Evolutionary conservation across 805 yeast species (phyloP), one percentile per base, ranked within the genome.

Genomic region (Zygotorulaspora florentina): DNA sequence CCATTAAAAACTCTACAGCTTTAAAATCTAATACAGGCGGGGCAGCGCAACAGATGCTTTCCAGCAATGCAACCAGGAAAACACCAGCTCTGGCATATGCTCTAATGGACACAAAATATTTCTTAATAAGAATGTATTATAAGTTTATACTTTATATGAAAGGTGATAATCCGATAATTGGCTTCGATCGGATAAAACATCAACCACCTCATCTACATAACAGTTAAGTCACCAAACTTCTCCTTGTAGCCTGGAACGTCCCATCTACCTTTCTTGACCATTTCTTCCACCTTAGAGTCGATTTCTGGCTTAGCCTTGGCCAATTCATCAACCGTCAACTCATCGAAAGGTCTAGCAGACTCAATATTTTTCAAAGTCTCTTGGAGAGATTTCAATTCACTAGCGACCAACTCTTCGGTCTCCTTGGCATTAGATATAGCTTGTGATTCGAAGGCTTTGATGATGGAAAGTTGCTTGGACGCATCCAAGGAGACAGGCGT

Each of bases 231-330:
- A 72, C 98, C 98, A 71, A 93, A 93, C 83, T 90, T 93, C 74
- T 93, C 98, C 74, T 86, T 83, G 83, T 93, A 93, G 63, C 96
- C 96, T 63, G 98, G 98, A 60, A 90, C 95, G 66, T 87, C 87
- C 95, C 96, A 90, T 77, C 86, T 86, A 73, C 96, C 96, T 79
- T 90, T 84, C 80, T 84, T 81, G 63, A 93, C 89, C 93, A 91
- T 84, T 75, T 88, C 88, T 64, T 75, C 79, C 59, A 90, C 96
- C 85, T 93, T 93, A 61, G 87, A 90, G 67, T 91, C 96, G 69
- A 93, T 84, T 71, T 93, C 98, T 62, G 99, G 98, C 76, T 93
- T 87, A 55, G 97, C 98, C 77, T 81, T 81, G 64, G 84, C 84
- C 58, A 93, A 86, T 61, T 93, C 99, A 54, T 88, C 96, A 53